Evolutionary conservation across 345 rosid genomes (phyloP), one percentile per base, ranked within the genome.

Genomic region (Noccaea bulbosa): DNA sequence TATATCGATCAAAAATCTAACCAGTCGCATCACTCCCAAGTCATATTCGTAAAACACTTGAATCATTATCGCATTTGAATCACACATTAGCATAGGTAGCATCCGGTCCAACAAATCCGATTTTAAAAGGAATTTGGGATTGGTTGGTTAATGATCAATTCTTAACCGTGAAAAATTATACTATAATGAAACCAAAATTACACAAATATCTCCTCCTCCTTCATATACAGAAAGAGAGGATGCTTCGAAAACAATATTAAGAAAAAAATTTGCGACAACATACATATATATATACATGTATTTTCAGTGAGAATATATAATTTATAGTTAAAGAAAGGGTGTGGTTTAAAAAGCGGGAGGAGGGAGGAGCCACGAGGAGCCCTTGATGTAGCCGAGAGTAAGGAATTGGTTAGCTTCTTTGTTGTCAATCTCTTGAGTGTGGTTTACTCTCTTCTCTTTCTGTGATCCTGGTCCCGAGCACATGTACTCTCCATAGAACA

Each of bases 401-500:
- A 77, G 65, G 69, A 77, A 71, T 0, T 11, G 30, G 15, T 24
- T 43, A 35, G 69, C 80, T 52, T 77, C 76, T 15, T 33, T 52
- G 11, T 57, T 6, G 44, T 56, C 70, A 30, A 77, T 52, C 4
- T 65, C 67, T 67, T 70, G 67, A 51, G 76, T 71, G 52, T 56
- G 70, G 0, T 49, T 54, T 22, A 65, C 76, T 59, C 80, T 65
- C 45, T 71, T 71, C 44, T n/a, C 77, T 30, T 47, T 51, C 39
- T 64, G 20, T 55, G 80, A 49, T 50, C 80, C 80, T 64, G 80
- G 69, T 60, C 80, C 80, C 17, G 50, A 6, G 24, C 76, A 70
- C 77, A 74, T 65, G 83, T 80, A 85, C 55, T 89, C 98, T 65
- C 78, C 86, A 17, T 74, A 92, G 45, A 43, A 56, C 40, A 71